Evolutionary conservation across 1,284 basidiomycete genomes (phyloP), one percentile per base, ranked within the genome.

Genomic region (Rhodotorula glutinis): DNA sequence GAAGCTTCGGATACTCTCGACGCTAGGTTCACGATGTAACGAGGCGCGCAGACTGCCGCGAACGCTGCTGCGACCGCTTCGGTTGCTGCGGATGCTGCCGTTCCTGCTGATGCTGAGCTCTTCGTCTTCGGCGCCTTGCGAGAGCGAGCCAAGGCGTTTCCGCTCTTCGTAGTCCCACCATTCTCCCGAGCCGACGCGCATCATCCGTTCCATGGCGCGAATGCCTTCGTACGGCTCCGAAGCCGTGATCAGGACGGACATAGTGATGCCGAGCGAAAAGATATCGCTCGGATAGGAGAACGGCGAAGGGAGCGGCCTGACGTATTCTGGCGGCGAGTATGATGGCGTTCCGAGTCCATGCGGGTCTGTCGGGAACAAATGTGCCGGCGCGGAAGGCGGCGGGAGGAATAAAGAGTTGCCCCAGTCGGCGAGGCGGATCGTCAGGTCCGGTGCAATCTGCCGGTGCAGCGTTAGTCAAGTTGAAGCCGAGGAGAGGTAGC

Each of bases 301-400:
- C 10, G 73, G 67, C 4, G 73, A 74, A 2, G 77, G 76, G 10
- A 76, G 74, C 0, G 80, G 74, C 30, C 72, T 75, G 44, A 79
- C 75, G 43, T 82, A 78, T 67, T 83, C 82, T n/a, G 82, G 82
- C 0, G 82, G 77, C 0, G 81, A 79, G 76, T 82, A 83, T 0
- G 80, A 76, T 4, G 82, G 77, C 1, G 82, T 83, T 38, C 82
- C 82, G 13, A 82, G 77, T 16, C 82, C 82, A 27, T 77, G 78
- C 1, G 81, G 81, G 57, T 79, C 65, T 41, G 65, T 63, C 10
- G 73, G 77, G 44, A 74, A 63, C 19, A 55, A 27, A 2, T 79
- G 76, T 25, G 79, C 75, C 8, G 62, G 46, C 0, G 65, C 63
- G 2, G 44, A 29, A 3, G 65, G 29, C 11, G 68, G 61, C 0